Evolutionary conservation across 495 filamentous ascomycete species (phyloP), one percentile per base, ranked within the genome.

Genomic region (Trichoderma asperelloides): DNA sequence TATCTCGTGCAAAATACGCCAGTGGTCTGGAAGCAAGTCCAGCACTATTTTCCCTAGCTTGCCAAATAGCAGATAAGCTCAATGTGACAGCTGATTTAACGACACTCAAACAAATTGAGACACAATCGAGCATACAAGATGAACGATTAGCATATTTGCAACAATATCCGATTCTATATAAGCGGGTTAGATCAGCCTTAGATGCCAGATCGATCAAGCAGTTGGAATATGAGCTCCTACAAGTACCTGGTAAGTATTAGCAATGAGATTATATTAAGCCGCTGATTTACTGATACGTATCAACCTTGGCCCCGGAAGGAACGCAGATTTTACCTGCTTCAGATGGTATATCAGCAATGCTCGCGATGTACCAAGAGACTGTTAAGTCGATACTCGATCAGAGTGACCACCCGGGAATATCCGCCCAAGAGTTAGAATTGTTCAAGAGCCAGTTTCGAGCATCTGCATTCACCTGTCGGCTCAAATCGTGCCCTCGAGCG

Each of bases 401-500:
- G 2, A 39, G 62, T 6, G 62, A 68, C 9, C 68, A 39, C 45
- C 47, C 66, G 1, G 73, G 71, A 0, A 62, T 74, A 0, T 27
- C 57, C 2, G 12, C 60, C 40, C 66, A 73, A 12, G 73, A 74
- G 18, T 66, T 76, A 0, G 74, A 71, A 2, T 51, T 63, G 8
- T 76, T 76, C 67, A 70, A 71, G 57, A 65, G 64, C 2, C 21
- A 74, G 0, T 72, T 73, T 37, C 41, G 69, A 2, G 68, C 67
- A 12, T 68, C 66, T 18, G 73, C 68, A 15, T 76, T 55, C 21
- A 71, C 70, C 15, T 76, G 74, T 27, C 71, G 74, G 33, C 57
- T 74, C 16, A 30, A n/a, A 13, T 43, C 12, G 4, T 71, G 67
- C 27, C 47, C 67, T 21, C 49, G 57, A 13, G 65, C 64, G 2